Base-by-base conservation (phyloP, 805 yeast species). In the Hyphopichia homilentoma region DNA sequence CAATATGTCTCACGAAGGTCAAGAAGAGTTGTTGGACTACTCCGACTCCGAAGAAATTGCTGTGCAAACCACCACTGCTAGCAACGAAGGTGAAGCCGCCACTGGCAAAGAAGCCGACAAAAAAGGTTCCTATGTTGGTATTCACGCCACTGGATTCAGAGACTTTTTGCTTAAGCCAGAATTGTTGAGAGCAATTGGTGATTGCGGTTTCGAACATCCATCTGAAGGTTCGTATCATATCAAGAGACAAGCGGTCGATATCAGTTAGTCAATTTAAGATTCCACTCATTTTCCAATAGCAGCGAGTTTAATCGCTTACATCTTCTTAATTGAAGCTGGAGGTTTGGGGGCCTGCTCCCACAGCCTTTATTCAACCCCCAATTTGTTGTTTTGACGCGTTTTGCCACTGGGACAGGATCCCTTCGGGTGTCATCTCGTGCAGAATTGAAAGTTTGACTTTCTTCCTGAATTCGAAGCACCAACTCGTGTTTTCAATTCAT, bases 151-250 rank as follows among this genome's bases (percentile, higher is more conserved):
- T 44, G 97, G 97, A 61, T 90, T 93, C 81, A 86, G 94, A 68
- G 98, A 93, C 70, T 90, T 90, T 68, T 70, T 93, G 56, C 77
- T 90, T 65, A 93, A 93, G 71, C 97, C 97, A 20, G 98, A 93
- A 70, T 76, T 90, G 49, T 75, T 90, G 54, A 84, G 98, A 69
- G 98, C 98, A 45, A 90, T 90, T 59, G 94, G 89, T 48, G 98
- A 90, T 68, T 88, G 97, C 74, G 98, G 98, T 74, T 90, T 90
- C 61, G 98, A 90, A 73, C 98, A 90, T 72, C 98, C 98, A 46
- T 87, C 96, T 46, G 98, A 90, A 82, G 94, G 93, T 84, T 69
- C 77, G 93, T 81, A 61, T 54, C 26, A 30, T 19, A 32, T 7
- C 29, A 24, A 18, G 15, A 16, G 19, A 26, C 23, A 26, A 27